phyloP scores from a whole-genome alignment of 495 filamentous ascomycete species.

The Penicillium canescens region DNA sequence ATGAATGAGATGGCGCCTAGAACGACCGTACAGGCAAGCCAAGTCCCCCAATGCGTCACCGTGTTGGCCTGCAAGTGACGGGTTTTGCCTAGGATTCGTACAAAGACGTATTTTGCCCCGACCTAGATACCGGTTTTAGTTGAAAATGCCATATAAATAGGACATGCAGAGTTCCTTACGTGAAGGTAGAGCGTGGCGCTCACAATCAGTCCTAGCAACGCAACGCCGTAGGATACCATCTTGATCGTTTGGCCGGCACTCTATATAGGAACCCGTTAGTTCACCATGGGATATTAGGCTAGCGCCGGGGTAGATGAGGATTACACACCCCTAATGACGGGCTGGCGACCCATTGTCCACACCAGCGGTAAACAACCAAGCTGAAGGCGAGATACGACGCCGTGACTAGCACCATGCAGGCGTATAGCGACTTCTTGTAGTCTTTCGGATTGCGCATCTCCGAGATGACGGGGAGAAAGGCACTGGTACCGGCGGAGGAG shows the following conservation, averaged over 20 bases:
- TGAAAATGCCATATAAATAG: neutral
- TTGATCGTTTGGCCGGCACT: constrained; percentile 61
- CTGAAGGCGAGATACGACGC: constrained; percentile 56
- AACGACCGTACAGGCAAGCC: constrained; percentile 52
- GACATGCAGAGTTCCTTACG: constrained; percentile 14
- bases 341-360: constrained; percentile 61
- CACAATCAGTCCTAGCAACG: constrained; percentile 57
- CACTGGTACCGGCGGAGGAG: constrained; percentile 55
- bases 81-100: constrained; percentile 50
- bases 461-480: constrained; percentile 71
- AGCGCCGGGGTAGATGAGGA: neutral
- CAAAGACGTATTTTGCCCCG: constrained; percentile 59
- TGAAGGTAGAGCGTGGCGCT: constrained; percentile 59
- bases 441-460: constrained; percentile 70
- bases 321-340: constrained; percentile 59
- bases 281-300: too few species aligned
- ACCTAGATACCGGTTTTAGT: constrained; percentile 20
- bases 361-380: constrained; percentile 64
- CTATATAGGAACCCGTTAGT: neutral
- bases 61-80: constrained; percentile 53
- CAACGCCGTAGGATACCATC: constrained; percentile 73
- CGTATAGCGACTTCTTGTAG: constrained; percentile 60
- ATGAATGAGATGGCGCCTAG: constrained; percentile 61
- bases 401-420: constrained; percentile 59
- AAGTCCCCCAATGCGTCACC: constrained; percentile 40